A percentile compares a stretch with the other conserved stretches of the same genome.
Evolutionary conservation across 352 stramenopile genomes (phyloP).

Genomic region (Blastocystis hominis): DNA sequence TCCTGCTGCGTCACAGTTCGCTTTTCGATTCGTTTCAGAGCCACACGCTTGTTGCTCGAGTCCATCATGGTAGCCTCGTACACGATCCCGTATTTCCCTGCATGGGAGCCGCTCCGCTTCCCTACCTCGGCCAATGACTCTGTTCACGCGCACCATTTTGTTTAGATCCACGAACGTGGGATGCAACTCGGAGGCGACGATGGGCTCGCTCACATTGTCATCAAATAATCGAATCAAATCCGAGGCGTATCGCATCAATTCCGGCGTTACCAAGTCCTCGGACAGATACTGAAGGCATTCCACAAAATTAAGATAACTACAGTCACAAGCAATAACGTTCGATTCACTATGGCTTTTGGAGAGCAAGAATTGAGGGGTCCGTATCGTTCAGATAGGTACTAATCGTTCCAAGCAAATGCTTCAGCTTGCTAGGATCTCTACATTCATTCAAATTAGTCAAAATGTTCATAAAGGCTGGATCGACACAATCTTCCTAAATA

Average conservation of each 20-base stretch:
- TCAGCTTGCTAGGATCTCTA: conserved; percentile 1
- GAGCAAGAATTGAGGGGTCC: conserved; percentile 20
- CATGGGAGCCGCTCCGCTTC: not conserved
- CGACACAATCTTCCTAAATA: conserved; percentile 25
- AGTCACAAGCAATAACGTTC: not conserved
- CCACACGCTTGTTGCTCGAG: not conserved
- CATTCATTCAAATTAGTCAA: conserved; percentile 3
- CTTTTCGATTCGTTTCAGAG: conserved; percentile 52
- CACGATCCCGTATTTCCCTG: conserved; percentile 45
- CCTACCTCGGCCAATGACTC: not conserved
- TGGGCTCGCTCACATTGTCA: conserved; percentile 20
- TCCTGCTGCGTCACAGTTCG: not conserved
- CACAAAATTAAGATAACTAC: conserved; percentile 48
- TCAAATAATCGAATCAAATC: conserved; percentile 14
- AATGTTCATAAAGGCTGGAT: conserved; percentile 11
- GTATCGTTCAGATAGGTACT: conserved; percentile 18
- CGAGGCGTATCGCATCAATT: conserved; percentile 35
- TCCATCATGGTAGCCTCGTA: not conserved
- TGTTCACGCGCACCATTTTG: not conserved
- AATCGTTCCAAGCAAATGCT: not conserved
- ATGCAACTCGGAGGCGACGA: not conserved
- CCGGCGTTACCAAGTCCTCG: conserved; percentile 17
- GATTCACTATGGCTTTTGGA: conserved; percentile 41
- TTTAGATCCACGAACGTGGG: conserved; percentile 34
- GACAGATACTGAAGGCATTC: conserved; percentile 32